Evolutionary conservation across 768 basidiomycete species (phyloP), one percentile per base, ranked within the genome.

Genomic region (Clavaria fumosa): DNA sequence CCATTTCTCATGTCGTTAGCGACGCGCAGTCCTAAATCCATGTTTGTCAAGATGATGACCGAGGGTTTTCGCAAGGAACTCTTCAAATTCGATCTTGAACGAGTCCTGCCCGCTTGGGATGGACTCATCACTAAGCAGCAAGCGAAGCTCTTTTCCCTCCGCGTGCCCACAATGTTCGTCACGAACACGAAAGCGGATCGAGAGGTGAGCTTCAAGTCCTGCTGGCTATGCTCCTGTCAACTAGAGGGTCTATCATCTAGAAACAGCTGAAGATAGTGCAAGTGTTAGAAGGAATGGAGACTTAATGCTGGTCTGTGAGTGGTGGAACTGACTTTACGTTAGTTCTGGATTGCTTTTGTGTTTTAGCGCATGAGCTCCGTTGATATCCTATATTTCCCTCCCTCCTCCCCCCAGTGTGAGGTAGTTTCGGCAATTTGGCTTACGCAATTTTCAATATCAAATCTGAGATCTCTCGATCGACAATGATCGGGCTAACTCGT

Each of bases 51-150:
- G 85, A 72, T 65, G 64, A 57, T 86, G 46, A 66, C 69, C 34
- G 67, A 68, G 34, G 66, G 68, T 17, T 75, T 77, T 56, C 70
- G 67, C 42, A 70, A 62, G 45, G 83, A 84, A 43, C 52, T 86
- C 24, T 58, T 53, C 26, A 69, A 63, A 43, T 85, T 85, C 50
- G 84, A 86, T 50, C 47, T 47, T n/a, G 73, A 83, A 35, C 66
- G 77, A 24, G 77, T 64, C 7, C 53, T 86, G 4, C 62, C 72
- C 2, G 78, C 80, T 6, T 89, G 83, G 81, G 83, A 83, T 48
- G 70, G 68, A 14, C 62, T 88, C n/a, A 53, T 77, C 14, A 57
- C 69, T 35, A 72, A 69, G 47, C 85, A 89, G 52, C 84, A 89
- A 54, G 50, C 58, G 0, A 57, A 68, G 11, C 60, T 89, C 34